Percentiles rank a stretch among this genome's conserved stretches.
These are phyloP conservation scores for Rhodocollybia butyracea DNA, from an alignment of 768 basidiomycete genomes.

Conservation along the genomic window DNA sequence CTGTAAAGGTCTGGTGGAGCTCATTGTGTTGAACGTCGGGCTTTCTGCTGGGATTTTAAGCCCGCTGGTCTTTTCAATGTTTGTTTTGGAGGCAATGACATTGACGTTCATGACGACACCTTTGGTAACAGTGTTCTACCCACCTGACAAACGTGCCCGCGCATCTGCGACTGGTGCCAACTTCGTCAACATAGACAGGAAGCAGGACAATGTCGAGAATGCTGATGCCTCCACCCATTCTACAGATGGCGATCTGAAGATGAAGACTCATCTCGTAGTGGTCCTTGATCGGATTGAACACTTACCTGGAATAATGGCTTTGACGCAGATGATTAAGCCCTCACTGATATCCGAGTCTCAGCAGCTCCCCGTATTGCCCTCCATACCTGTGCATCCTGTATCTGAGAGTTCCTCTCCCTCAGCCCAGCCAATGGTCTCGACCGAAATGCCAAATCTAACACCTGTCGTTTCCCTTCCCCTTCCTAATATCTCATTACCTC, in stretches of 20 bases:
- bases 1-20: constrained; percentile 91
- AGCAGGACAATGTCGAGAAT: constrained; percentile 20
- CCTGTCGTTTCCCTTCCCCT: background rate
- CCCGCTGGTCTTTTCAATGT: constrained; percentile 87
- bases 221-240: background rate
- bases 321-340: constrained; percentile 77
- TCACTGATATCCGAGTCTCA: constrained; percentile 14
- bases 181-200: constrained; percentile 43
- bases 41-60: constrained; percentile 76
- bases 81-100: constrained; percentile 80
- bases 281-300: constrained; percentile 91
- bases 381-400: constrained; percentile 6
- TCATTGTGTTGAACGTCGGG: constrained; percentile 96
- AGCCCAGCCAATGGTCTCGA: no score
- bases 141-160: constrained; percentile 54
- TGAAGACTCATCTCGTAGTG: constrained; percentile 63
- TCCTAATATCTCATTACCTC: background rate
- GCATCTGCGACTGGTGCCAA: constrained; percentile 42
- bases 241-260: background rate
- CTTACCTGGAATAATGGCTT: constrained; percentile 83
- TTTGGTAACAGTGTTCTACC: constrained; percentile 63
- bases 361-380: constrained; percentile 20
- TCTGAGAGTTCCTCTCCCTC: constrained; percentile 5
- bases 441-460: background rate
- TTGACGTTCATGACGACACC: constrained; percentile 89